Conservation (phyloP, 805 yeast genomes). For the Scheffersomyces ergatensis region DNA sequence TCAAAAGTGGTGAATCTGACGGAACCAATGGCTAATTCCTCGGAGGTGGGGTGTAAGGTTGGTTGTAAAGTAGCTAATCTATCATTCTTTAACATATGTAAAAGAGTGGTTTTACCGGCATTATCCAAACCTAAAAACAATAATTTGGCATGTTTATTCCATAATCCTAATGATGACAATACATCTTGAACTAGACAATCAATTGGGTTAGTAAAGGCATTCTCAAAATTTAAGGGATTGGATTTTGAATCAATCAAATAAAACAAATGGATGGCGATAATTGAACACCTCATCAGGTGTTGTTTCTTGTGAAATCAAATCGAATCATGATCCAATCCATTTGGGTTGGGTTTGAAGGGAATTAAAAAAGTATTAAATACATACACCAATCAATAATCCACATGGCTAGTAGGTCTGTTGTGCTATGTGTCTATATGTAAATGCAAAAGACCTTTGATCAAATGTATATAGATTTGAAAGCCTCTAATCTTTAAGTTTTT, state of each 20-base stretch:
- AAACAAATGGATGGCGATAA: too few species aligned
- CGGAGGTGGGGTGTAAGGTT: constrained; percentile 97
- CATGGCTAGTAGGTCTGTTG: too few species aligned
- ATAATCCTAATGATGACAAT: constrained; percentile 44
- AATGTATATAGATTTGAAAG: too few species aligned
- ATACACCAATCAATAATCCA: constrained; percentile 23
- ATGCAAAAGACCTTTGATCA: too few species aligned
- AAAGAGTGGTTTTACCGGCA: constrained; percentile 46
- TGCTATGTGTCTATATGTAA: too few species aligned
- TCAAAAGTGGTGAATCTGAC: constrained; percentile 97
- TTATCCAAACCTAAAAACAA: constrained; percentile 47
- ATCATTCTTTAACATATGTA: constrained; percentile 70
- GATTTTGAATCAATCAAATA: too few species aligned
- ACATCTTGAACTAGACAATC: constrained; percentile 36
- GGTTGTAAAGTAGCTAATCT: constrained; percentile 97
- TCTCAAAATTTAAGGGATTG: too few species aligned
- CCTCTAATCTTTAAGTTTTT: too few species aligned
- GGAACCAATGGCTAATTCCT: constrained; percentile 94
- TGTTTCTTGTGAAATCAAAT: too few species aligned
- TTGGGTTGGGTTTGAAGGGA: too few species aligned
- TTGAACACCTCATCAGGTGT: too few species aligned
- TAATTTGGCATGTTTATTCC: constrained; percentile 49
- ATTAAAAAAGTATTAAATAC: constrained; percentile 4
- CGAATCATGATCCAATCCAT: too few species aligned
- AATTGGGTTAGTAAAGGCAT: constrained; percentile 7